phyloP scores from a whole-genome alignment of 1,139 yeast genomes.

The Pichia sp. region DNA sequence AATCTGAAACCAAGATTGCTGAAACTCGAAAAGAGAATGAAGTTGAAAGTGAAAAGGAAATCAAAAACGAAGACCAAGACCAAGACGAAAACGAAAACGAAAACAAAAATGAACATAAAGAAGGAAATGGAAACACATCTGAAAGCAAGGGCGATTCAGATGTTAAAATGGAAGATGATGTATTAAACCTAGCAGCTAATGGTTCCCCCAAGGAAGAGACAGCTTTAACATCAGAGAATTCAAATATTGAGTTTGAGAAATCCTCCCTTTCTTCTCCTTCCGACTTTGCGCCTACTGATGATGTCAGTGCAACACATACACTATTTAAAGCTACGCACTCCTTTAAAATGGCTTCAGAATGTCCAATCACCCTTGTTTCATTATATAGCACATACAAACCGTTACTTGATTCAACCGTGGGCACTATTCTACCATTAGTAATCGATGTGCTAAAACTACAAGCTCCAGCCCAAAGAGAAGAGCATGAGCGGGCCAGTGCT shows the following conservation, averaged over 20 bases:
- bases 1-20: background rate
- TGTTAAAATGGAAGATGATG: background rate
- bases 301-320: slow-evolving; percentile 36
- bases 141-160: slow-evolving; percentile 2
- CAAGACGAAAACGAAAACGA: background rate
- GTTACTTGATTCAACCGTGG: slow-evolving; percentile 65
- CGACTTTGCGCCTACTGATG: slow-evolving; percentile 35
- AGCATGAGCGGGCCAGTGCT: slow-evolving; percentile 57
- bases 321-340: slow-evolving; percentile 65
- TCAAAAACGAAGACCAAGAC: background rate
- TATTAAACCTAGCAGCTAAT: slow-evolving; percentile 28
- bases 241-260: background rate
- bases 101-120: slow-evolving; percentile 20
- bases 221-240: background rate
- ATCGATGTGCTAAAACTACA: slow-evolving; percentile 71
- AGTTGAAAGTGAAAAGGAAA: background rate
- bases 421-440: slow-evolving; percentile 76
- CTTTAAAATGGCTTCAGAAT: slow-evolving; percentile 89
- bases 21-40: background rate
- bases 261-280: slow-evolving; percentile 31
- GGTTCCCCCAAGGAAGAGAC: background rate
- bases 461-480: slow-evolving; percentile 68
- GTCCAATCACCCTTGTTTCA: slow-evolving; percentile 95
- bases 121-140: background rate
- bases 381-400: slow-evolving; percentile 83